A percentile compares a stretch with the other conserved stretches of the same genome.
phyloP scores from a whole-genome alignment of 768 basidiomycete species.

The Guyanaporus albipodus region DNA sequence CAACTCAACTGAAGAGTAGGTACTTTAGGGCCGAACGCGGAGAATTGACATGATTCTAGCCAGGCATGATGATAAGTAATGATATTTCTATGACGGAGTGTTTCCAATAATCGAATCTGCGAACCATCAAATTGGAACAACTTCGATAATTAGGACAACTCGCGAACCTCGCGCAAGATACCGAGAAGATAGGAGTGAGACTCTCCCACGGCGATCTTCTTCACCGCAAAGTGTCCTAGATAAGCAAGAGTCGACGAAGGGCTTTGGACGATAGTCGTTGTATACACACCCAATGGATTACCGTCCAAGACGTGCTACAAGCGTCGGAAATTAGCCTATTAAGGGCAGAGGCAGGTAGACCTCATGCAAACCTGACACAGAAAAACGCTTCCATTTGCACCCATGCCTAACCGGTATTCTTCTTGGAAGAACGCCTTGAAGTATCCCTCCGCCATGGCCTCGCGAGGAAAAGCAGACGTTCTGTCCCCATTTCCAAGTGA shows the following conservation, averaged over 20 bases:
- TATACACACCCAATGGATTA: slow-evolving; percentile 63
- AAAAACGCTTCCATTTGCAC: slow-evolving; percentile 88
- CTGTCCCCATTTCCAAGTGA: slow-evolving; percentile 17
- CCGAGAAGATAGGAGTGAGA: slow-evolving; percentile 82
- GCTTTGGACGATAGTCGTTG: background rate
- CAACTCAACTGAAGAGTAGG: slow-evolving; percentile 80
- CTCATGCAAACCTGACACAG: slow-evolving; percentile 66
- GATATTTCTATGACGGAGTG: slow-evolving; percentile 87
- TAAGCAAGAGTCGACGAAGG: slow-evolving; percentile 1
- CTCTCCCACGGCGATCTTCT: slow-evolving; percentile 93
- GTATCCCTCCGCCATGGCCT: slow-evolving; percentile 87
- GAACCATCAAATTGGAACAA: background rate
- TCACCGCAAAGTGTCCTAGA: slow-evolving; percentile 84
- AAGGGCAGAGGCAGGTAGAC: background rate
- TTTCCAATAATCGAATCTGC: slow-evolving; percentile 80
- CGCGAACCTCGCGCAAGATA: slow-evolving; percentile 67
- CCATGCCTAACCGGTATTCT: slow-evolving; percentile 87
- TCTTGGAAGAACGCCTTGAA: slow-evolving; percentile 92
- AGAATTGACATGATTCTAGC: slow-evolving; percentile 85
- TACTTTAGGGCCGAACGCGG: slow-evolving; percentile 82
- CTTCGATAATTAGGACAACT: background rate
- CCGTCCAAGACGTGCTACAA: slow-evolving; percentile 80
- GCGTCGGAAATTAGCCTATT: slow-evolving; percentile 2
- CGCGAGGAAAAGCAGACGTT: slow-evolving; percentile 50
- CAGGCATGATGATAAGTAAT: slow-evolving; percentile 95